Base-by-base conservation (phyloP, 2,329 filamentous ascomycete species). In the Dothideomycetidae sp. region DNA sequence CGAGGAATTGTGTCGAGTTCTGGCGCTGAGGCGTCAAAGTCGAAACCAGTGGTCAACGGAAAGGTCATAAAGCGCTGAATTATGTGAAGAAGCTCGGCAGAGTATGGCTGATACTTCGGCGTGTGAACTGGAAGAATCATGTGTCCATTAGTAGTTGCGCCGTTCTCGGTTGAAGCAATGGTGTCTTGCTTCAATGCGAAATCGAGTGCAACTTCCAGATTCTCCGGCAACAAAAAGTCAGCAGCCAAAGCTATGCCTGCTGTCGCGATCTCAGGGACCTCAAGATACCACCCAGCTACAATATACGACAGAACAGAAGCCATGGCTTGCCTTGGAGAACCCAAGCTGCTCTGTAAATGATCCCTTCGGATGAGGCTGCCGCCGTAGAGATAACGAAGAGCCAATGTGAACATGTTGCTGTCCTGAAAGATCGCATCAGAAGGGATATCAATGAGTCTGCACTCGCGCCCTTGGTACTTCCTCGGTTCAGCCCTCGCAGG, bases 321-420 rank as follows among this genome's bases (percentile, higher is more conserved):
- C 36, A 38, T 38, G 18, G 31, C 36, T 17, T 38, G 36, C 29
- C 28, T 38, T n/a, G 36, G 36, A 2, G 36, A 38, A 17, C 31
- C 31, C 5, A 38, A 19, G 17, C 33, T 32, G 14, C 36, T 21
- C 12, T 29, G 36, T 19, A 38, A 17, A 12, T 38, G 29, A 14
- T 38, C 36, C n/a, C 36, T 21, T 11, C 36, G 21, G 12, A 38
- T 18, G 16, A 38, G 26, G 13, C 28, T 16, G 11, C 29, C 36
- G 14, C 36, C 36, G 18, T 38, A 38, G 7, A 38, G 30, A 17
- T 16, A 30, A 12, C 36, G 36, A 7, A 38, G 11, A 10, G 36
- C 36, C 16, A 38, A 11, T 9, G 16, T 31, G 18, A 38, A 38
- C n/a, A 38, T 17, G 11, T 19, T 30, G 12, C 36, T 29, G 17